A percentile compares a stretch with the other conserved stretches of the same genome.
These are phyloP conservation scores for Phaeomoniella chlamydospora DNA, from an alignment of 2,329 filamentous ascomycete species.

Conservation along the genomic window DNA sequence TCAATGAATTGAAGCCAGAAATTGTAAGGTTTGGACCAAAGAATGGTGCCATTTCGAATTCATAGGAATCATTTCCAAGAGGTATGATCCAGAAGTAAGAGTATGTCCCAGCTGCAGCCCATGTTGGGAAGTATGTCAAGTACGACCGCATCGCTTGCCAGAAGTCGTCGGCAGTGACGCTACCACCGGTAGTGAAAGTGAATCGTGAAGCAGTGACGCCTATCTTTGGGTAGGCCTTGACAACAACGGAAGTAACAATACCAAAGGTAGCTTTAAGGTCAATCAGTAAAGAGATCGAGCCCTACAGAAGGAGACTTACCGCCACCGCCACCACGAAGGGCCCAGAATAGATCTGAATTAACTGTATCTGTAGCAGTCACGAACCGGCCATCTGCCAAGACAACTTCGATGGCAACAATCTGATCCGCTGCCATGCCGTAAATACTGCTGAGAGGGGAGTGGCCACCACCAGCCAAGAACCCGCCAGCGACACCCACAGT, in stretches of 20 bases:
- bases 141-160: conserved; percentile 15
- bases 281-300: too few relatives aligned
- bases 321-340: conserved; percentile 31
- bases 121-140: conserved; percentile 12
- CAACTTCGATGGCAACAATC: conserved; percentile 32
- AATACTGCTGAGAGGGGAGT: conserved; percentile 35
- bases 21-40: not conserved
- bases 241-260: conserved; percentile 36
- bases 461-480: conserved; percentile 35
- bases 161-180: conserved; percentile 13
- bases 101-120: conserved; percentile 9
- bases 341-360: conserved; percentile 36
- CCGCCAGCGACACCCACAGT: conserved; percentile 36
- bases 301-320: too few relatives aligned
- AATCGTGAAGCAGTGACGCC: conserved; percentile 26
- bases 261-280: conserved; percentile 23
- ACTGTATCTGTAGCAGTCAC: conserved; percentile 25
- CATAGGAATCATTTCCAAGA: not conserved
- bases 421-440: conserved; percentile 38
- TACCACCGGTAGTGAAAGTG: conserved; percentile 18
- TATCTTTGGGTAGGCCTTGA: conserved; percentile 30
- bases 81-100: conserved; percentile 2
- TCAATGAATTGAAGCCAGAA: not conserved
- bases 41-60: not conserved
- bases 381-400: conserved; percentile 30